A percentile compares a stretch with the other conserved stretches of the same genome.
Conservation (phyloP, 495 filamentous ascomycete species). For the Aspergillus haitiensis region DNA sequence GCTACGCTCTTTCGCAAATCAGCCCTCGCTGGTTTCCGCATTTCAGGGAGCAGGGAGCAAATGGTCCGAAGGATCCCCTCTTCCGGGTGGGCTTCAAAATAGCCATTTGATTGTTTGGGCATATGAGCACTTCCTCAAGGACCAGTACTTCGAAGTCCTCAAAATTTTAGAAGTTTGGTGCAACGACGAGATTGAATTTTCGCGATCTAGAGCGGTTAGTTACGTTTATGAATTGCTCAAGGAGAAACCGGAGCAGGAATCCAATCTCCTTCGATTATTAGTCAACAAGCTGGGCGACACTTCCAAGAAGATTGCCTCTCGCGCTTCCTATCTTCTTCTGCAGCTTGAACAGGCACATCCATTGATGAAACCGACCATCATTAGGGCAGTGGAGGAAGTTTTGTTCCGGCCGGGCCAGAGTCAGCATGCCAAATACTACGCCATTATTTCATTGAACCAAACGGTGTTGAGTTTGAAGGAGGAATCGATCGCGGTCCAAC, state of each 20-base stretch:
- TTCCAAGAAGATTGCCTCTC: conserved; percentile 89
- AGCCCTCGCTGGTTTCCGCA: conserved; percentile 70
- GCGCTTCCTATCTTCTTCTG: conserved; percentile 86
- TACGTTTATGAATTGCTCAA: conserved; percentile 87
- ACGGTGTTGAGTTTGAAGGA: conserved; percentile 85
- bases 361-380: conserved; percentile 85
- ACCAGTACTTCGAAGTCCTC: conserved; percentile 84
- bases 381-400: conserved; percentile 82
- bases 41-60: conserved; percentile 55
- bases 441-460: conserved; percentile 94
- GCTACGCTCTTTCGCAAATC: conserved; percentile 73
- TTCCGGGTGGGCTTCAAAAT: conserved; percentile 70
- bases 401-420: conserved; percentile 85
- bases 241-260: conserved; percentile 96
- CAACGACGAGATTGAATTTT: conserved; percentile 90
- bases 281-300: conserved; percentile 96
- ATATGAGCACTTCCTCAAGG: conserved; percentile 93
- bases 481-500: conserved; percentile 72
- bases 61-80: conserved; percentile 64
- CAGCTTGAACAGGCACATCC: conserved; percentile 86
- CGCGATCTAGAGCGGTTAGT: conserved; percentile 78
- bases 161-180: conserved; percentile 89
- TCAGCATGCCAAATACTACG: conserved; percentile 88
- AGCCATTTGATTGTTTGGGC: conserved; percentile 84
- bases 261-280: conserved; percentile 84